These are phyloP conservation scores for Globisporangium cystogenes DNA, from an alignment of 352 stramenopile genomes.

Conservation along the genomic window DNA sequence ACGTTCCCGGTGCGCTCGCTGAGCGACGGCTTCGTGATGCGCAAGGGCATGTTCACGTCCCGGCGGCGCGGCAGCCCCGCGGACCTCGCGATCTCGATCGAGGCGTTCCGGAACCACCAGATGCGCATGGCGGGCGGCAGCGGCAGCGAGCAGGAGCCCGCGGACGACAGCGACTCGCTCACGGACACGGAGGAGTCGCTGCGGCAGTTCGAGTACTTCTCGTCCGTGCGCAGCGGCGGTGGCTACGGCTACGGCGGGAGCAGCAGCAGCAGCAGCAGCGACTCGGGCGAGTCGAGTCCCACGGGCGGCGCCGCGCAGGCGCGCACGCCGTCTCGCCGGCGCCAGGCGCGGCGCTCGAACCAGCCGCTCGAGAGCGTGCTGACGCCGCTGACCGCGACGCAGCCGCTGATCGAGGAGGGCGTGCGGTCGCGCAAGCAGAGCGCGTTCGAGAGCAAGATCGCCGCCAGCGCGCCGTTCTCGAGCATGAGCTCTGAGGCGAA, in stretches of 20 bases:
- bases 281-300: constrained; percentile 5
- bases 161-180: constrained; percentile 19
- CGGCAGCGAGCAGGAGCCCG: constrained; percentile 22
- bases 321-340: constrained; percentile 19
- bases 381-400: constrained; percentile 12
- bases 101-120: constrained; percentile 68
- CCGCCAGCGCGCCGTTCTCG: constrained; percentile 6
- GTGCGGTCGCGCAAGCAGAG: constrained; percentile 15
- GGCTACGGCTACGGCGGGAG: not conserved
- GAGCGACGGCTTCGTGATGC: constrained; percentile 72
- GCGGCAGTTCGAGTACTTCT: constrained; percentile 30
- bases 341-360: constrained; percentile 11
- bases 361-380: constrained; percentile 3
- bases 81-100: constrained; percentile 69
- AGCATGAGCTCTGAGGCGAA: constrained; percentile 16
- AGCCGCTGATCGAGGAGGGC: constrained; percentile 15
- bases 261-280: not conserved
- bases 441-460: constrained; percentile 18
- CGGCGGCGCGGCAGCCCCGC: constrained; percentile 65
- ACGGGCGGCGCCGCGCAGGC: constrained; percentile 1
- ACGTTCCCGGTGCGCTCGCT: constrained; percentile 68
- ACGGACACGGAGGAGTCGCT: constrained; percentile 42
- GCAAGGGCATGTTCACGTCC: constrained; percentile 53
- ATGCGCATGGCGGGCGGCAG: constrained; percentile 44
- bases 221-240: constrained; percentile 8